Evolutionary conservation across 176 grass and related monocot species (phyloP), one percentile per base, ranked within the genome.

Genomic region (Carex pumila): DNA sequence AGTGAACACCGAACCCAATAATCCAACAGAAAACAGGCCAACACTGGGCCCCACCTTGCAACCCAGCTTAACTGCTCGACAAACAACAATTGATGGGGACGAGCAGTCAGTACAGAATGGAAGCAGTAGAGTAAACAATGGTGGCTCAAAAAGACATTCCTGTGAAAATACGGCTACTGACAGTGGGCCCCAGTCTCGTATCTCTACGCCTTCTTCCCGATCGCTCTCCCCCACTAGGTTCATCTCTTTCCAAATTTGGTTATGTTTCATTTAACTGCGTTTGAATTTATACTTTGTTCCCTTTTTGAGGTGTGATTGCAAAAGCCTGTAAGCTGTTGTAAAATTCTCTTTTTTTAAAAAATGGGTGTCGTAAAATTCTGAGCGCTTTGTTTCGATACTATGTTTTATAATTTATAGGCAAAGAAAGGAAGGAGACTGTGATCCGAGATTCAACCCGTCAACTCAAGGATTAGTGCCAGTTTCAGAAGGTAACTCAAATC

Each of bases 171-270:
- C 71, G 77, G 47, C 68, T 57, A 14, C 75, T 61, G 91, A 92
- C 22, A 93, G 61, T 49, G 85, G 78, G 1, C 84, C 81, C 3
- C 81, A 76, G 3, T 98, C 91, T 85, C 91, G 92, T 17, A 76
- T 91, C 70, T 95, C 92, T 64, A 92, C 89, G 21, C 95, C 95
- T 59, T 98, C 91, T 18, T 93, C 92, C 65, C 89, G 83, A 22
- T 95, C 95, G 37, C 30, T 92, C 85, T 98, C 95, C 88, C 95
- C 95, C 22, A 85, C 87, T 61, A 95, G 89, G 95, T 93, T 89
- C 56, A 13, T 78, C 73, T 55, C 25, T 82, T 62, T 10, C 21
- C 43, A 32, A 71, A 72, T 5, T 58, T n/a, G 37, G 68, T 89
- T 54, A 7, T 30, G 71, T 75, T 30, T 75, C 21, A 29, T 68